Conservation (phyloP, 1,284 basidiomycete genomes). For the Cutaneotrichosporon sp. region DNA sequence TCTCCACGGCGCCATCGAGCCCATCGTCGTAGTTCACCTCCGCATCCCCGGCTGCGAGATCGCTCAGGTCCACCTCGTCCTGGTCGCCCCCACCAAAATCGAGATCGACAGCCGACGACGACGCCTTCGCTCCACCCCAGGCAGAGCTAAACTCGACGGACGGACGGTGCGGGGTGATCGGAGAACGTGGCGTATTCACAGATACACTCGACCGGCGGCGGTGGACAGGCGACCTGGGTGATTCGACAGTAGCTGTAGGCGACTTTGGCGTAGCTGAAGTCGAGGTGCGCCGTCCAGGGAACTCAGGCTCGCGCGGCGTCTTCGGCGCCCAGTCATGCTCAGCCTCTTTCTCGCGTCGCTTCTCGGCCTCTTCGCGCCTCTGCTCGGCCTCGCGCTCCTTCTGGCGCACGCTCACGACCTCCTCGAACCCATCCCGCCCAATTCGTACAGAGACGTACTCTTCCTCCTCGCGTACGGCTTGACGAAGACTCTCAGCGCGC, state of each 20-base stretch:
- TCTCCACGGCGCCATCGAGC: constrained; percentile 7
- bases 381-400: constrained; percentile 21
- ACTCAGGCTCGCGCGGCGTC: background rate
- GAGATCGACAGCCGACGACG: constrained; percentile 4
- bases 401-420: constrained; percentile 15
- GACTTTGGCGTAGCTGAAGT: background rate
- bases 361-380: background rate
- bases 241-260: background rate
- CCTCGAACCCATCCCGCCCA: constrained; percentile 42
- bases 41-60: constrained; percentile 28
- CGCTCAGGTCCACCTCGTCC: constrained; percentile 36
- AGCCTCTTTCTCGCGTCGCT: background rate
- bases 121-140: constrained; percentile 9
- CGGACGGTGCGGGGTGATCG: background rate
- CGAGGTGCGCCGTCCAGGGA: background rate
- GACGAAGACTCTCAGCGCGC: constrained; percentile 29
- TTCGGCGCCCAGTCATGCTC: background rate
- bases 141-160: constrained; percentile 15
- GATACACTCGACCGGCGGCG: no score
- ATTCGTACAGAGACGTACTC: constrained; percentile 22
- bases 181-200: background rate
- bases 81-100: constrained; percentile 22
- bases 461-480: constrained; percentile 33
- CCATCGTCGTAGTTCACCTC: constrained; percentile 7
- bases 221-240: background rate